Evolutionary conservation across 192 early-diverging fungal genomes (phyloP).

Genomic region (Globomyces pollinis-pini): DNA sequence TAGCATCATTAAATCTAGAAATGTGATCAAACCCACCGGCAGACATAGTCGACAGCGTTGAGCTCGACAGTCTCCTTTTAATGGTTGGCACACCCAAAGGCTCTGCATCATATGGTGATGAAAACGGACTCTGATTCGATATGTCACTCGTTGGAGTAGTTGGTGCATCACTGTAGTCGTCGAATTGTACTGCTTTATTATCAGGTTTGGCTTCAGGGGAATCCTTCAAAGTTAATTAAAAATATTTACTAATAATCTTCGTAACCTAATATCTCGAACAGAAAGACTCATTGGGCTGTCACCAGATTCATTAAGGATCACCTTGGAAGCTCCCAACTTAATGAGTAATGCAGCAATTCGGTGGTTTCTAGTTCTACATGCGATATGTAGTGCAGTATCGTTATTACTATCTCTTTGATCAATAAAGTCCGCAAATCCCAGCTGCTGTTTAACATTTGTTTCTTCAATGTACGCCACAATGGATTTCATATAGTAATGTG

Average conservation of each 20-base stretch:
- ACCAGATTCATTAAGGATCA: not conserved
- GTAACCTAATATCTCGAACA: not conserved
- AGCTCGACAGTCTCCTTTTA: not conserved
- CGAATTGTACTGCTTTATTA: not conserved
- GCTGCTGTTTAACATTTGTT: not conserved
- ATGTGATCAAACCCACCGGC: slow-evolving; percentile 1
- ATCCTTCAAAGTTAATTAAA: not conserved
- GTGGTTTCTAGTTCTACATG: not conserved
- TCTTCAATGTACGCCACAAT: slow-evolving; percentile 14
- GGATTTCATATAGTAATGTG: slow-evolving; percentile 17
- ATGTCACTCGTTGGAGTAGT: slow-evolving; percentile 5
- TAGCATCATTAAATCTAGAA: not conserved
- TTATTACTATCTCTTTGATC: slow-evolving; percentile 11
- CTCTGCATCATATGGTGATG: too few species aligned
- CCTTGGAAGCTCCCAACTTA: not conserved
- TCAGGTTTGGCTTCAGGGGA: not conserved
- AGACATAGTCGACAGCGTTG: not conserved
- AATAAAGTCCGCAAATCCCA: slow-evolving; percentile 6
- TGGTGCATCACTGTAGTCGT: not conserved
- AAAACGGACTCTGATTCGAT: not conserved
- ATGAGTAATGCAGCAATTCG: not conserved
- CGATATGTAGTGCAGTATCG: slow-evolving; percentile 20
- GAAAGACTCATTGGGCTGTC: not conserved
- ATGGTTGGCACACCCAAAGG: not conserved
- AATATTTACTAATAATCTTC: not conserved